Base-by-base conservation (phyloP, 2,329 filamentous ascomycete species). In the Arachnomyces sp. region DNA sequence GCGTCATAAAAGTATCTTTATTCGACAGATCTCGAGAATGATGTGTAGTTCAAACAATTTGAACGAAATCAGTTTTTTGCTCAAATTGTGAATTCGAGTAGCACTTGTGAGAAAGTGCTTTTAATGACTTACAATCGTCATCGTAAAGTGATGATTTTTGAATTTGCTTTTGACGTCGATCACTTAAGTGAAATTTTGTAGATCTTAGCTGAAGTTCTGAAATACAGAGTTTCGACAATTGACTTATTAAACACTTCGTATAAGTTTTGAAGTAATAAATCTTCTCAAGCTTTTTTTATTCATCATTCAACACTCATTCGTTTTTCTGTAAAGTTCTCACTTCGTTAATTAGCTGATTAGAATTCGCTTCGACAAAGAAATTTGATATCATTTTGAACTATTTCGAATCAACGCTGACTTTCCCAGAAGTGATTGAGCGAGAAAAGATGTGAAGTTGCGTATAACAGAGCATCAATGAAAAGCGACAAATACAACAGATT, bases 131-230 rank as follows among this genome's bases (percentile, higher is more conserved):
- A 65, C 61, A 40, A 64, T 40, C 3, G 57, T 64, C 52, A 65
- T 62, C 2, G 55, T 62, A 15, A 61, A 49, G 49, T 65, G 61
- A 43, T 65, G 61, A 36, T 60, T 63, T 46, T 60, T 58, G 7
- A 48, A 47, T 13, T 60, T 53, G 45, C 39, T 41, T 14, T 33
- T 25, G 16, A 36, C 36, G 9, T 18, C 39, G 28, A 41, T 28
- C 28, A 33, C 34, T 11, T 41, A 28, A 11, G 36, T 16, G 28
- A 41, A 41, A 29, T 41, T 33, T 33, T 41, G 25, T 28, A 13
- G 6, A 9, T 11, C 15, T n/a, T n/a, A n/a, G n/a, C n/a, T n/a
- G n/a, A n/a, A n/a, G n/a, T n/a, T n/a, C n/a, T n/a, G n/a, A n/a
- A n/a, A n/a, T n/a, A n/a, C n/a, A n/a, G n/a, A 14, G 17, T 40